A percentile compares a stretch with the other conserved stretches of the same genome.
phyloP scores from a whole-genome alignment of 805 yeast genomes.

The Candida argentea region DNA sequence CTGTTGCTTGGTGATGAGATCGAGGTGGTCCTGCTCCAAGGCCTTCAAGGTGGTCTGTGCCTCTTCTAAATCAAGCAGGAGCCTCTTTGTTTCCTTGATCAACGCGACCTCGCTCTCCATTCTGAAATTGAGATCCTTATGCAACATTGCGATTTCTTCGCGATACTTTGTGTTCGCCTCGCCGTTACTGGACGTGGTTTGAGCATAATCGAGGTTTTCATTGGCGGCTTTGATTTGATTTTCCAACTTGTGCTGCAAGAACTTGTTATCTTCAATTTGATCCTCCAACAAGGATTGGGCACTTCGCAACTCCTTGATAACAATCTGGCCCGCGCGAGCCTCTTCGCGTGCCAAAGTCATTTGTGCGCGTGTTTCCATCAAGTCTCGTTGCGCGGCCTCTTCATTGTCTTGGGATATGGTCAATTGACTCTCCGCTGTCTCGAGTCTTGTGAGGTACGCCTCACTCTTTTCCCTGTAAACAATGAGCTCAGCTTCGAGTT shows the following conservation, averaged over 20 bases:
- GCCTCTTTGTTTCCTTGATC: conserved; percentile 51
- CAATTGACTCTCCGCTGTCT: conserved; percentile 68
- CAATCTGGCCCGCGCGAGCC: conserved; percentile 40
- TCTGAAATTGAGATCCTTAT: conserved; percentile 41
- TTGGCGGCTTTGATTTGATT: conserved; percentile 40
- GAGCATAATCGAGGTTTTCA: conserved; percentile 47
- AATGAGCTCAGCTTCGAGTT: conserved; percentile 44
- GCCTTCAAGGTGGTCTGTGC: conserved; percentile 13
- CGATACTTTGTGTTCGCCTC: conserved; percentile 34
- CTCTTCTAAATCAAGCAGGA: conserved; percentile 51
- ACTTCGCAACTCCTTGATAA: conserved; percentile 42
- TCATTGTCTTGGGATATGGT: conserved; percentile 55
- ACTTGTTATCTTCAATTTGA: conserved; percentile 43
- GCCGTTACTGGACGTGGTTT: conserved; percentile 33
- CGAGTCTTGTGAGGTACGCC: conserved; percentile 61
- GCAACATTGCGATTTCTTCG: conserved; percentile 44
- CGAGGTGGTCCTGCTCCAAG: conserved; percentile 21
- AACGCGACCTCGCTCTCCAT: conserved; percentile 58
- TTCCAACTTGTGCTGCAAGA: conserved; percentile 41
- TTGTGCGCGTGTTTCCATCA: conserved; percentile 30
- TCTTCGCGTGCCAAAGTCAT: conserved; percentile 42
- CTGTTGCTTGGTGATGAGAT: conserved; percentile 33
- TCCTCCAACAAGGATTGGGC: conserved; percentile 45
- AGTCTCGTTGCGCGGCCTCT: conserved; percentile 40
- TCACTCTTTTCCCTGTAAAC: conserved; percentile 66